Evolutionary conservation across 2,329 filamentous ascomycete genomes (phyloP).

Genomic region (Cercospora sojina): DNA sequence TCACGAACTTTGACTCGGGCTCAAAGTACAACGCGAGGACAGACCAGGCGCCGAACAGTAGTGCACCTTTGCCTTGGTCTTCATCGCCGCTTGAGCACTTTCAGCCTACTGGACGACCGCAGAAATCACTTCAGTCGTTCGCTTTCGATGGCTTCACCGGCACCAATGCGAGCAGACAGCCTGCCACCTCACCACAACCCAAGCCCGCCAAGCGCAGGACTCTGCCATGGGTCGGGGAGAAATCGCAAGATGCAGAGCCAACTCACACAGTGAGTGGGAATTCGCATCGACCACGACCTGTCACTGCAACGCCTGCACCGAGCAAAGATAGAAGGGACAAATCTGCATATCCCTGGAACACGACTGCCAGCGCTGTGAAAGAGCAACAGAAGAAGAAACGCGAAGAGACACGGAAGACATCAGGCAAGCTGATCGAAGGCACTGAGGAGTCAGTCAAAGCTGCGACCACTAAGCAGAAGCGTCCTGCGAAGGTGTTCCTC

Average conservation of each 20-base stretch:
- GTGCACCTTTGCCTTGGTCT: conserved; percentile 69
- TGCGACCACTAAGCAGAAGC: conserved; percentile 46
- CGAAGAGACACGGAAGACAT: conserved; percentile 59
- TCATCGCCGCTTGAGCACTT: conserved; percentile 45
- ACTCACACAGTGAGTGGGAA: conserved; percentile 10
- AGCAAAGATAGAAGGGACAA: conserved; percentile 38
- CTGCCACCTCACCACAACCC: conserved; percentile 29
- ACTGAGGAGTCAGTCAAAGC: conserved; percentile 51
- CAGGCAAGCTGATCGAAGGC: conserved; percentile 44
- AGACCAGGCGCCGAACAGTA: conserved; percentile 49
- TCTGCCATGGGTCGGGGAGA: conserved; percentile 59
- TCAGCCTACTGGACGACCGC: conserved; percentile 19
- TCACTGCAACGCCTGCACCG: conserved; percentile 43
- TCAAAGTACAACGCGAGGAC: conserved; percentile 34
- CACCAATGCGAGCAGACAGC: background rate
- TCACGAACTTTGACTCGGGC: conserved; percentile 26
- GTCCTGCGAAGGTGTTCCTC: conserved; percentile 63
- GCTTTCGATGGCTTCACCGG: conserved; percentile 19
- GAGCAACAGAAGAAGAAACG: conserved; percentile 73
- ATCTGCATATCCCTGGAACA: conserved; percentile 63
- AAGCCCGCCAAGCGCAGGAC: conserved; percentile 60
- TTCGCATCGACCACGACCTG: conserved; percentile 17
- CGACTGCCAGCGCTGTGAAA: conserved; percentile 70
- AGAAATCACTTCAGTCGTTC: conserved; percentile 20
- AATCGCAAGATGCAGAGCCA: conserved; percentile 26